Evolutionary conservation across 805 yeast genomes (phyloP), one percentile per base, ranked within the genome.

Genomic region (Candida taoyuanica): DNA sequence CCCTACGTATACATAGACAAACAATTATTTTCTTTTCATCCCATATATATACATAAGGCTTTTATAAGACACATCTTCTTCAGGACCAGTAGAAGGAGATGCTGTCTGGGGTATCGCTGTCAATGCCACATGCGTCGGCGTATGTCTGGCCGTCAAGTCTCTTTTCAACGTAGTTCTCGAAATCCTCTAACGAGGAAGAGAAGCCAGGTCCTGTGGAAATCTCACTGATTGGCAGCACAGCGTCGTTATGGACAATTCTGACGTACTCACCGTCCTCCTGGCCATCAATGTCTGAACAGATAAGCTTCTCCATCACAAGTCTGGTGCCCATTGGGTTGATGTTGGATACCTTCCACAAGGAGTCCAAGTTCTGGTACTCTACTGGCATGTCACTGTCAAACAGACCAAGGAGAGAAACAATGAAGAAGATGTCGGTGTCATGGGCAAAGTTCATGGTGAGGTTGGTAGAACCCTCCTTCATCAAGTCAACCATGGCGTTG

Each of bases 271-370:
- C 43, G 14, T 48, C 46, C 5, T 58, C 56, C 24, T 21, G 24
- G 24, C 24, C 24, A 7, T 44, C 42, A 19, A 44, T 34, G 14
- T 21, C 40, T 7, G 33, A 30, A 52, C 76, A 73, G 32, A 43
- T 46, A 33, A 73, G 50, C 42, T 73, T 62, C 54, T 75, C 81
- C 25, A 71, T 44, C 13, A 69, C 57, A 12, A 71, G 50, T 38
- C 73, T 62, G 2, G 70, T 70, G 8, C 76, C 78, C 78, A 71
- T 72, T 31, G 80, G 81, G n/a, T 65, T 66, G 37, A 73, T 49
- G 41, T 73, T 70, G 2, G 66, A 60, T 41, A 55, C 60, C 55
- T 63, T 65, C 64, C 73, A 78, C 14, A 65, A 60, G 39, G 67
- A 58, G 33, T 68, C 64, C 55, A 75, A 72, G 16, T 62, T 60